Evolutionary conservation across 352 stramenopile genomes (phyloP), one percentile per base, ranked within the genome.

Genomic region (Pythium grandisporangium): DNA sequence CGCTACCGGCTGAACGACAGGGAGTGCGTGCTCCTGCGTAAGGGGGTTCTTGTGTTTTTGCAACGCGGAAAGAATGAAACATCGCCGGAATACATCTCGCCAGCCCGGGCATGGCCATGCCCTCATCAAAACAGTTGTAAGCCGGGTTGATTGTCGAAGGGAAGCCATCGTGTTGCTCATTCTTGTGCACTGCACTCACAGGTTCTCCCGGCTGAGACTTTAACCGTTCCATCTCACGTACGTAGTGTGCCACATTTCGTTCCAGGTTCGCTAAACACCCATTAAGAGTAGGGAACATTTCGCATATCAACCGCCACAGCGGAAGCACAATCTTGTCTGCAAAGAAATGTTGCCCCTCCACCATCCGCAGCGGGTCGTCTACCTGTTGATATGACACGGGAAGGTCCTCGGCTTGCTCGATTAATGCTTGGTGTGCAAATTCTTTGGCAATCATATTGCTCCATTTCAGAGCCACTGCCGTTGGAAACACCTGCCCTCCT

Each of bases 381-480:
- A 90, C 57, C 38, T 90, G 77, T 21, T 82, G 62, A 43, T 90
- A 87, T 32, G 80, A 90, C 17, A 93, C 64, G 14, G 81, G 63
- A 8, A 93, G 64, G 14, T 85, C 80, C 37, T 91, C 74, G 0
- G 70, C 68, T 38, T 88, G 72, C 41, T 95, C 82, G 30, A 92
- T 61, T 24, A 92, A 48, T 20, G 79, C 84, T 44, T 96, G 82
- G 37, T 79, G 82, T 12, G 75, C 72, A 55, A 95, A 96, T 51
- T 95, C 85, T 46, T 93, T 84, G 42, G 81, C 73, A 33, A 96
- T 90, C 67, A 92, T 84, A 50, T 92, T 87, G 45, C 78, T 91
- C 81, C 89, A 95, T 49, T 93, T 92, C 37, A 88, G 63, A 27
- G 89, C 86, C 4, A 97, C 70, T 5, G 78, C 77, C 42, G 83